Base-by-base conservation (phyloP, 1,284 basidiomycete species). In the Austroboletus rostrupii region DNA sequence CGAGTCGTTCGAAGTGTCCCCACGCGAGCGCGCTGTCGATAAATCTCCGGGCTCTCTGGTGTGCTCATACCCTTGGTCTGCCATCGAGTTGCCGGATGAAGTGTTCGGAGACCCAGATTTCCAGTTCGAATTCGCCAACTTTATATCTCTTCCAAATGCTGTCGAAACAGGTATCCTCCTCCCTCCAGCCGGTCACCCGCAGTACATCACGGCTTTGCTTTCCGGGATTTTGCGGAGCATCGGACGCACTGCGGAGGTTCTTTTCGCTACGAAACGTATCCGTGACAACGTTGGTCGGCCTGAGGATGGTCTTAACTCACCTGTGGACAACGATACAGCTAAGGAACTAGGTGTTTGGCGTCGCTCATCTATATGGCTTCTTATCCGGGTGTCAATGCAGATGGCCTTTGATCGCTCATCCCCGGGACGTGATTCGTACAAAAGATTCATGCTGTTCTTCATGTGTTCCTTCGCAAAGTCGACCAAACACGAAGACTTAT, bases 1-100 rank as follows among this genome's bases (percentile, higher is more conserved):
- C 43, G 70, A 73, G 53, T 49, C 57, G 16, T 72, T 73, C 33
- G 65, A 71, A 47, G 58, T 60, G 2, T 59, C 63, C 12, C 37
- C 37, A 2, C 35, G 29, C 66, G 17, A 60, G 58, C 56, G 49
- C 47, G 9, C 51, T 57, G 9, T 39, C 28, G 8, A 65, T 64
- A 2, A 66, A 67, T 45, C 39, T 5, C 9, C 7, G 2, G 19
- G 11, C 6, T 2, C 23, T 19, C 57, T 72, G 12, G 13, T 65
- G 10, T 59, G 60, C 23, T 58, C 57, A 2, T 72, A 62, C 45
- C 70, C 70, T 17, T 60, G 54, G 3, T 61, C 63, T 1, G 61
- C 62, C 8, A 49, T 65, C 28, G 49, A 52, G 3, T 35, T 61
- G 2, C 58, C 59, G 3, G 37, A 40, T 9, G 36, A 47, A 9